Evolutionary conservation across 495 filamentous ascomycete genomes (phyloP), one percentile per base, ranked within the genome.

Genomic region (Penicillium soppii): DNA sequence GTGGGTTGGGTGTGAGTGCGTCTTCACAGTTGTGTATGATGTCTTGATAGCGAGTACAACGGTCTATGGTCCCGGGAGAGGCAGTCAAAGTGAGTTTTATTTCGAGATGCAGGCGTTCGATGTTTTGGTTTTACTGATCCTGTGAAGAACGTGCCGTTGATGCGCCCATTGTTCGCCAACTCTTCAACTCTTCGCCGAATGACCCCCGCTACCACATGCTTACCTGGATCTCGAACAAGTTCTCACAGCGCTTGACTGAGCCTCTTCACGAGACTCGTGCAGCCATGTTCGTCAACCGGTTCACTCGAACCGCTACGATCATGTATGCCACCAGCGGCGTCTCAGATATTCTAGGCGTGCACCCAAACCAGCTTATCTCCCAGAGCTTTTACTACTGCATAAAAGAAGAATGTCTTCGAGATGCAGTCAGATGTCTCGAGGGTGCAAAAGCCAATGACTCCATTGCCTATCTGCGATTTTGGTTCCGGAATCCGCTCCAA

Each of bases 171-270:
- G 85, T 95, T 42, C 82, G 90, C 44, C 79, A 82, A 16, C 74
- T 91, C 26, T 95, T 95, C 67, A 85, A 88, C 16, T 89, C 86
- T 21, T 91, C 88, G 4, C 89, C 88, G 9, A 75, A 82, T 62
- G 90, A 95, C 65, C 90, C 91, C 36, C 85, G 91, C 37, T 95
- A 94, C 63, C 90, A 92, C 68, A 95, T 95, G 90, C 74, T 95
- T 48, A 86, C 87, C 19, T 89, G 91, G 54, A 75, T 95, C 19
- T 94, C 91, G 20, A 74, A 82, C 42, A 92, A 92, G 64, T 95
- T 95, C 72, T 84, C 74, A 25, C 80, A 86, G 57, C 76, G 79
- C 4, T 74, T 83, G 10, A 78, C 77, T 49, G 76, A 79, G 45
- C 71, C 78, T 19, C 62, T 70, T 30, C 87, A 89, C 58, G 91